These are phyloP conservation scores for Microbotryomycetes sp. DNA, from an alignment of 1,284 basidiomycete genomes.

Conservation along the genomic window DNA sequence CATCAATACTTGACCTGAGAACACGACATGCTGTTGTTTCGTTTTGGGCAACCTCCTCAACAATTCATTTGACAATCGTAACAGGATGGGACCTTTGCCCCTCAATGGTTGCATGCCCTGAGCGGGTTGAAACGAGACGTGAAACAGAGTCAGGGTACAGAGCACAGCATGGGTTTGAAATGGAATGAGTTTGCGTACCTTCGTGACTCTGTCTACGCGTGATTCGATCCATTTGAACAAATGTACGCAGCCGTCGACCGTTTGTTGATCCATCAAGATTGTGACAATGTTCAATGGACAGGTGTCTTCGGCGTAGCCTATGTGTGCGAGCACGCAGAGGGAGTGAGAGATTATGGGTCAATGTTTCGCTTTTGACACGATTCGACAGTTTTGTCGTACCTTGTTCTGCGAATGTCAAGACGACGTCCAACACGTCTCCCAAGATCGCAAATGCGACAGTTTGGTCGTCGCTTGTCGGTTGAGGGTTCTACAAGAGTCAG, in stretches of 20 bases:
- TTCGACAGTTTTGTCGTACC: slow-evolving; percentile 44
- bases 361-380: neutral
- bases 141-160: neutral
- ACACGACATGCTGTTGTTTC: slow-evolving; percentile 64
- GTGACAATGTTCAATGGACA: slow-evolving; percentile 61
- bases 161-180: neutral
- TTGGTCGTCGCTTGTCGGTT: slow-evolving; percentile 2
- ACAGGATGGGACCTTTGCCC: slow-evolving; percentile 74
- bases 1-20: slow-evolving; percentile 79
- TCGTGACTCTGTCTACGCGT: slow-evolving; percentile 58
- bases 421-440: slow-evolving; percentile 55
- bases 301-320: slow-evolving; percentile 45
- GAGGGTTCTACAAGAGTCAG: neutral
- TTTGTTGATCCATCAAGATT: slow-evolving; percentile 71
- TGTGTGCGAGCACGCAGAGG: slow-evolving; percentile 43
- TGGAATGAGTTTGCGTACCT: slow-evolving; percentile 36
- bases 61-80: slow-evolving; percentile 79
- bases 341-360: slow-evolving; percentile 44
- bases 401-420: slow-evolving; percentile 63
- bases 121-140: neutral
- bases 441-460: slow-evolving; percentile 13
- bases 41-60: slow-evolving; percentile 75
- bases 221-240: slow-evolving; percentile 77
- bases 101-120: slow-evolving; percentile 69
- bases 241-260: slow-evolving; percentile 69